phyloP scores from a whole-genome alignment of 2,329 filamentous ascomycete genomes.

The Verticillium isaacii region DNA sequence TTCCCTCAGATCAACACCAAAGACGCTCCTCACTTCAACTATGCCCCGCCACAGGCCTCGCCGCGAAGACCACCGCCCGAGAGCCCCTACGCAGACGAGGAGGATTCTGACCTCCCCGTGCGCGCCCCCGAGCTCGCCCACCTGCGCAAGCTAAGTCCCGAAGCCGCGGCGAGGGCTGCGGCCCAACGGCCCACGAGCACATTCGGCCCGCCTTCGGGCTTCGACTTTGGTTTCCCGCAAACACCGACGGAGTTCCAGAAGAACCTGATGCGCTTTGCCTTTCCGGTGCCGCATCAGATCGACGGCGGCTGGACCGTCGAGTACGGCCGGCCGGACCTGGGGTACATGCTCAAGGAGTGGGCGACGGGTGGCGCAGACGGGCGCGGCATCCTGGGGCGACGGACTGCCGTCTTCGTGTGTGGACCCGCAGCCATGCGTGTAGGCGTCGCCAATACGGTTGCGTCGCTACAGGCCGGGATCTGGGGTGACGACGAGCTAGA shows the following conservation, averaged over 20 bases:
- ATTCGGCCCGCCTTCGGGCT: constrained; percentile 57
- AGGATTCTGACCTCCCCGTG: constrained; percentile 20
- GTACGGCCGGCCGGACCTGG: constrained; percentile 84
- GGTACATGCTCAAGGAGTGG: constrained; percentile 80
- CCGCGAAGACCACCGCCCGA: constrained; percentile 26
- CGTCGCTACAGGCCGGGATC: constrained; percentile 74
- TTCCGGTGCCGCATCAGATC: constrained; percentile 63
- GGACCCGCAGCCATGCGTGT: constrained; percentile 83
- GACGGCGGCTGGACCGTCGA: constrained; percentile 86
- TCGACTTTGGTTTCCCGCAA: constrained; percentile 76
- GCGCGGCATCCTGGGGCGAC: constrained; percentile 66
- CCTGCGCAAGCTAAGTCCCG: constrained; percentile 38
- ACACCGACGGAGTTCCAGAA: constrained; percentile 87
- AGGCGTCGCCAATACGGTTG: constrained; percentile 82
- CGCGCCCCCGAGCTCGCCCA: constrained; percentile 53
- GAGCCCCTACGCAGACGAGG: constrained; percentile 11
- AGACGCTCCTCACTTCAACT: constrained; percentile 54
- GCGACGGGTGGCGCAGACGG: constrained; percentile 65
- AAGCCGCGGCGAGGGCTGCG: constrained; percentile 18
- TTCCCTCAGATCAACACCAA: constrained; percentile 50
- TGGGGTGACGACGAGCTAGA: constrained; percentile 74
- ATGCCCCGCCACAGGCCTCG: constrained; percentile 40
- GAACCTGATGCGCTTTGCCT: constrained; percentile 85
- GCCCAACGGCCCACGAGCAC: constrained; percentile 46
- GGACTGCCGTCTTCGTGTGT: constrained; percentile 89